Percentiles rank a stretch among this genome's conserved stretches.
These are phyloP conservation scores for Rhytidiadelphus loreus DNA, from an alignment of 225 moss, liverwort and hornwort species.

Conservation along the genomic window DNA sequence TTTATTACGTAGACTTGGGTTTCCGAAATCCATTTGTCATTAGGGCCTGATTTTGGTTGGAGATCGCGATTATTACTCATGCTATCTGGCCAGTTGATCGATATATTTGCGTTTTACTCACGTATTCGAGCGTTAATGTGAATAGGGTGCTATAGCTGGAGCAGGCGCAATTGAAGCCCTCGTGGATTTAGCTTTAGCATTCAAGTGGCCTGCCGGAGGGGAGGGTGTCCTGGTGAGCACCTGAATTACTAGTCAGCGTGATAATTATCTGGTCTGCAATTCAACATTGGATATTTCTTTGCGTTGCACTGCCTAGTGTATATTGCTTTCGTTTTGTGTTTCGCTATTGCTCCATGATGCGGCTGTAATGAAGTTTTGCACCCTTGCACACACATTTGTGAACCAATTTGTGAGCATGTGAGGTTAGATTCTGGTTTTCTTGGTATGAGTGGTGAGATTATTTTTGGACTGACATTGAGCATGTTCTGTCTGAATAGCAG, in stretches of 20 bases:
- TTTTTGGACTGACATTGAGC: conserved; percentile 6
- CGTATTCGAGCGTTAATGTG: background rate
- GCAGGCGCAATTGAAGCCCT: conserved; percentile 90
- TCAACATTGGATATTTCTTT: background rate
- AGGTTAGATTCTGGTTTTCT: background rate
- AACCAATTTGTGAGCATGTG: background rate
- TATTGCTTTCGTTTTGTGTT: background rate
- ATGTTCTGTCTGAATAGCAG: conserved; percentile 37
- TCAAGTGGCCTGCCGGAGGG: conserved; percentile 77
- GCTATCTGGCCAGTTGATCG: background rate
- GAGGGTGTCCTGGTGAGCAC: conserved; percentile 83
- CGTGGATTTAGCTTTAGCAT: conserved; percentile 53
- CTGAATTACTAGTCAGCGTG: background rate
- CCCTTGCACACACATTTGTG: background rate
- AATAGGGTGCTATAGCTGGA: conserved; percentile 80
- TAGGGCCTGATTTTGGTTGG: background rate
- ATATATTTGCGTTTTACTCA: background rate
- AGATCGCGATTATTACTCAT: background rate
- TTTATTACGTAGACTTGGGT: background rate
- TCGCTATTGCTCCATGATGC: background rate
- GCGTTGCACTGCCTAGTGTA: background rate
- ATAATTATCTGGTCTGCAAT: background rate
- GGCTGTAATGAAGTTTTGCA: background rate
- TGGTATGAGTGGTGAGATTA: background rate
- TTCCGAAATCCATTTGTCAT: background rate